A percentile compares a stretch with the other conserved stretches of the same genome.
Conservation (phyloP, 768 basidiomycete genomes). For the Clitopilus passeckerianus region DNA sequence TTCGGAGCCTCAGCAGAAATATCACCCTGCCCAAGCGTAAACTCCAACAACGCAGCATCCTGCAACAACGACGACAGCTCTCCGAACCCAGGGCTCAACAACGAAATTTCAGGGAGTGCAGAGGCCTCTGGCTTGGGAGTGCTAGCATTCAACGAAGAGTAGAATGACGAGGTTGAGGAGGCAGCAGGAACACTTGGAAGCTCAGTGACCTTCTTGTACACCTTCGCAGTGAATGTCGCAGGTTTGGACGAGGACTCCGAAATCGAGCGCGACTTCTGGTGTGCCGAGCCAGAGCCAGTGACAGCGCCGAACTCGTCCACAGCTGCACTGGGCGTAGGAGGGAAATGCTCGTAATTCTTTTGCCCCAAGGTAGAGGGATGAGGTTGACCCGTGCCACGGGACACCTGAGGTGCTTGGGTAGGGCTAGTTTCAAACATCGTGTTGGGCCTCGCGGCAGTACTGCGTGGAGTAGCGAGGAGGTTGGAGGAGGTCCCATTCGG, state of each 20-base stretch:
- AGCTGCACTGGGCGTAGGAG: slow-evolving; percentile 27
- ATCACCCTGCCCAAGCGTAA: slow-evolving; percentile 44
- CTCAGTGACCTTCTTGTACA: slow-evolving; percentile 51
- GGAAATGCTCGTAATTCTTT: slow-evolving; percentile 29
- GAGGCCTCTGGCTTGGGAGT: slow-evolving; percentile 17
- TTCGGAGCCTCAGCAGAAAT: slow-evolving; percentile 30
- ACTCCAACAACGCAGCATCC: slow-evolving; percentile 55
- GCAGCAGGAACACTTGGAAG: slow-evolving; percentile 16
- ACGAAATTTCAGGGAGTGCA: slow-evolving; percentile 21
- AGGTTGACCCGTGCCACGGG: slow-evolving; percentile 31
- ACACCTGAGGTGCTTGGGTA: slow-evolving; percentile 27
- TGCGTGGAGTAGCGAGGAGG: slow-evolving; percentile 4
- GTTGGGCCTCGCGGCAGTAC: slow-evolving; percentile 18
- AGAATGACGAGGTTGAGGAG: slow-evolving; percentile 11
- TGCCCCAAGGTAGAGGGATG: slow-evolving; percentile 22
- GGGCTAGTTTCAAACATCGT: slow-evolving; percentile 37
- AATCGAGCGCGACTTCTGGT: slow-evolving; percentile 17
- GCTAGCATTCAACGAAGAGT: background rate
- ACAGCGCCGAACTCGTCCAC: slow-evolving; percentile 14
- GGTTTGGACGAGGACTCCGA: slow-evolving; percentile 9
- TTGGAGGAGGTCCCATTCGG: background rate
- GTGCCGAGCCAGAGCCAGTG: slow-evolving; percentile 15
- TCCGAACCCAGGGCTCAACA: slow-evolving; percentile 41
- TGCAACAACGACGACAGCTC: slow-evolving; percentile 53
- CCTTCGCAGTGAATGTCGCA: slow-evolving; percentile 48